Evolutionary conservation across 192 early-diverging fungal genomes (phyloP).

Genomic region (Coemansia sp.): DNA sequence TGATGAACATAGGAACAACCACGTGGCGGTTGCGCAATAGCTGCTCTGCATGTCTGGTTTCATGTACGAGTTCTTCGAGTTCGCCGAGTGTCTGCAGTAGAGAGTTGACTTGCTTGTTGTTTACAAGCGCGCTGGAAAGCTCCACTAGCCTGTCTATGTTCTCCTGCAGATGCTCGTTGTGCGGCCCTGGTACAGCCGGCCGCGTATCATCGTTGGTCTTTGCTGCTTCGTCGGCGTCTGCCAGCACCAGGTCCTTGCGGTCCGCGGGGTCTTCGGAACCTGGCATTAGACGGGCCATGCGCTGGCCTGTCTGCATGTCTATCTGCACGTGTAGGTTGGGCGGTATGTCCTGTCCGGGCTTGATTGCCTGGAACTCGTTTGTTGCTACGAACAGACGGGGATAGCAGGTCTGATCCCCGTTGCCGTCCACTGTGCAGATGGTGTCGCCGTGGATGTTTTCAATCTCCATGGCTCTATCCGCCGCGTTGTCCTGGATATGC

Average conservation of each 20-base stretch:
- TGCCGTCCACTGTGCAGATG: constrained; percentile 33
- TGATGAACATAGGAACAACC: constrained; percentile 33
- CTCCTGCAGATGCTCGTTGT: constrained; percentile 22
- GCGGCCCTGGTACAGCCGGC: constrained; percentile 1
- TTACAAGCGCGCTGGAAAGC: neutral
- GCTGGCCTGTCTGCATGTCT: constrained; percentile 58
- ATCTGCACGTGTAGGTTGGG: constrained; percentile 62
- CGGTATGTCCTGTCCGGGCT: constrained; percentile 61
- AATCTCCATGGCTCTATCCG: neutral
- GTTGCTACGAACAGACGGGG: constrained; percentile 60
- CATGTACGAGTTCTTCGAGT: constrained; percentile 56
- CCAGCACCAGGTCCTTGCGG: constrained; percentile 7
- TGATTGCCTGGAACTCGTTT: constrained; percentile 57
- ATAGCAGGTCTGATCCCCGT: constrained; percentile 53
- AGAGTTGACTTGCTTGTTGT: constrained; percentile 1
- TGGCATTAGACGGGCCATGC: constrained; percentile 58
- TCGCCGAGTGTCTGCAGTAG: constrained; percentile 49
- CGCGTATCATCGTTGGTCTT: neutral
- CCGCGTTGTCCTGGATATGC: neutral
- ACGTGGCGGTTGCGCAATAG: constrained; percentile 37
- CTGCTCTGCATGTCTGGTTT: constrained; percentile 57
- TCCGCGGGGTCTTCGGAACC: constrained; percentile 5
- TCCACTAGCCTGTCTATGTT: constrained; percentile 34
- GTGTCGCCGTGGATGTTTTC: constrained; percentile 1
- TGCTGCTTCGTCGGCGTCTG: neutral